phyloP scores from a whole-genome alignment of 306 rosid genomes.

The Hylodesmum podocarpum region DNA sequence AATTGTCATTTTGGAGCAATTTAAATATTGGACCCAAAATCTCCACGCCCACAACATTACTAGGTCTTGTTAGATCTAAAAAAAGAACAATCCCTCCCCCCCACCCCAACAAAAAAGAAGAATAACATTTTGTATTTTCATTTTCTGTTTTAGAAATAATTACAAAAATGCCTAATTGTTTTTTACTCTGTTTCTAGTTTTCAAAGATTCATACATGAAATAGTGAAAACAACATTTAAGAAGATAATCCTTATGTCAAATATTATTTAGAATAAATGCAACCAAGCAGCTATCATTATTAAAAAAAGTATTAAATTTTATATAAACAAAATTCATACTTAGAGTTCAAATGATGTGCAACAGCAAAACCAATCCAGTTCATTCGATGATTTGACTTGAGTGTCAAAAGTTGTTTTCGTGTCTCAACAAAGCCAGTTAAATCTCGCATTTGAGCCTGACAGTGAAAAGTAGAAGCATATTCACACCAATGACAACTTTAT shows the following conservation, averaged over 20 bases:
- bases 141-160: background rate
- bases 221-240: background rate
- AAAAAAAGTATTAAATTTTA: slow-evolving; percentile 14
- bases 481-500: background rate
- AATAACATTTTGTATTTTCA: background rate
- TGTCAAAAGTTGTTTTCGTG: slow-evolving; percentile 84
- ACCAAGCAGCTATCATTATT: background rate
- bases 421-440: slow-evolving; percentile 90
- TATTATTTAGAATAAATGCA: background rate
- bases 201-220: background rate
- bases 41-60: background rate
- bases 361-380: slow-evolving; percentile 99
- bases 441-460: slow-evolving; percentile 97
- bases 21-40: background rate
- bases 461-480: slow-evolving; percentile 18
- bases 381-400: slow-evolving; percentile 96
- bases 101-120: too few relatives aligned
- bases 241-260: background rate
- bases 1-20: background rate
- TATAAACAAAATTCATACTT: slow-evolving; percentile 51
- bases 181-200: background rate
- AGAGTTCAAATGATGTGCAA: slow-evolving; percentile 88
- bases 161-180: background rate
- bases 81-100: background rate
- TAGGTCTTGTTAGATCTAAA: background rate